Base-by-base conservation (phyloP, 2,329 filamentous ascomycete genomes). In the Microdochium trichocladiopsis region DNA sequence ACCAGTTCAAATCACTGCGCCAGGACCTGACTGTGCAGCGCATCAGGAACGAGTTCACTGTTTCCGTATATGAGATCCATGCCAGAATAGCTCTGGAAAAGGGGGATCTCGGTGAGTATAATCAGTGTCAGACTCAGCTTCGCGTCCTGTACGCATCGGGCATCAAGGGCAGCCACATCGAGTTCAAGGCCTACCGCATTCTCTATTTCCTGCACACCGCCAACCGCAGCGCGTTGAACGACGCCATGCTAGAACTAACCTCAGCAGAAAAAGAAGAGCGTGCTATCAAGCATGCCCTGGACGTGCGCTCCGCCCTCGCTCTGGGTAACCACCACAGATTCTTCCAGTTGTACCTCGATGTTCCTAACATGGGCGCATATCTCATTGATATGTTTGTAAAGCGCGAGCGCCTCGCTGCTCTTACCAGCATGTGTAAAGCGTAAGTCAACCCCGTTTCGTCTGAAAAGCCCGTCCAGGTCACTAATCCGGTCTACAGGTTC, bases 31-130 rank as follows among this genome's bases (percentile, higher is more conserved):
- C 94, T 37, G 94, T 99, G 52, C 94, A 99, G 72, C 93, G 90
- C 65, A 91, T 99, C 74, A 92, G 90, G 73, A 96, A 91, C 71
- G 89, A 95, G 51, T 97, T 99, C 68, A 97, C 94, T 24, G 92
- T 97, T 58, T 87, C 82, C 57, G 94, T 96, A 48, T 99, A 99
- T 72, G 94, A 99, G 74, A 95, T 93, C 56, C 94, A 99, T 73
- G 94, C 93, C 58, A 87, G 94, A 55, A 97, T 99, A 73, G 94
- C 94, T 60, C 79, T 99, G 72, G 93, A 99, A 73, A 96, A 95
- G 81, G 91, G 89, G 74, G 94, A 99, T 78, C 83, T 97, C 77
- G 93, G 94, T 99, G 94, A 99, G 94, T 99, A 99, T 94, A 99
- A 99, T 78, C 94, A 99, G 81, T 99, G 94, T 73, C 94, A 99